Evolutionary conservation across 202 grass and related monocot genomes (phyloP).

Genomic region (Bolboschoenoplectus hybrid): DNA sequence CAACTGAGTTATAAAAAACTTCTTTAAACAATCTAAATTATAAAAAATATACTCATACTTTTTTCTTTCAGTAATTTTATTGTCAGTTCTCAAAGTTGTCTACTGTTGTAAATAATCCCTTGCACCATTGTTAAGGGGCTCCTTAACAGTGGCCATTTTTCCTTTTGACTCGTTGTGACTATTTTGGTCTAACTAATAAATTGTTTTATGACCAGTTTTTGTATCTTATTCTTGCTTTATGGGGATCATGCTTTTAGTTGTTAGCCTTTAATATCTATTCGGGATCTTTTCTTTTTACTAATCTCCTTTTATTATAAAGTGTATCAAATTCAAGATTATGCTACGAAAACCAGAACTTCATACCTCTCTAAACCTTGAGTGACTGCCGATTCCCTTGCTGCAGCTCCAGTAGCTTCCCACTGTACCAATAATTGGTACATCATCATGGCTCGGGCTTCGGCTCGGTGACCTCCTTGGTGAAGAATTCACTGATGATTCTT

Average conservation of each 20-base stretch:
- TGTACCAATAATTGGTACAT: slow-evolving; percentile 82
- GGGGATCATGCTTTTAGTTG: not conserved
- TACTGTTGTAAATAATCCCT: not conserved
- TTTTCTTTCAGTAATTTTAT: not conserved
- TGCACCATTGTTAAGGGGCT: not conserved
- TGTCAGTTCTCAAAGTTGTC: not conserved
- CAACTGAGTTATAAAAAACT: not conserved
- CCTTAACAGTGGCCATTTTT: not conserved
- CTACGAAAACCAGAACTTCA: not conserved
- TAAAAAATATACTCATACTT: not conserved
- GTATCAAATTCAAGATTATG: slow-evolving; percentile 1
- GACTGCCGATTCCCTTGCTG: slow-evolving; percentile 39
- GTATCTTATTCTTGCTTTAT: not conserved
- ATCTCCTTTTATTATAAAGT: not conserved
- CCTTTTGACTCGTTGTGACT: not conserved
- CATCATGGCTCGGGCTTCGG: slow-evolving; percentile 64
- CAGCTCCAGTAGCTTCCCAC: slow-evolving; percentile 82
- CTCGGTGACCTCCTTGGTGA: slow-evolving; percentile 70
- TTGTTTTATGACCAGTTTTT: not conserved
- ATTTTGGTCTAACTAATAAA: not conserved
- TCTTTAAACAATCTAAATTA: not conserved
- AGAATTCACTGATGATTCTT: slow-evolving; percentile 72
- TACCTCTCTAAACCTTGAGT: slow-evolving; percentile 40
- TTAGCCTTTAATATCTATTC: not conserved
- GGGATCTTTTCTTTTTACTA: not conserved